Evolutionary conservation across 148 eudicot species (phyloP).

Genomic region (Polygonum maritimum): DNA sequence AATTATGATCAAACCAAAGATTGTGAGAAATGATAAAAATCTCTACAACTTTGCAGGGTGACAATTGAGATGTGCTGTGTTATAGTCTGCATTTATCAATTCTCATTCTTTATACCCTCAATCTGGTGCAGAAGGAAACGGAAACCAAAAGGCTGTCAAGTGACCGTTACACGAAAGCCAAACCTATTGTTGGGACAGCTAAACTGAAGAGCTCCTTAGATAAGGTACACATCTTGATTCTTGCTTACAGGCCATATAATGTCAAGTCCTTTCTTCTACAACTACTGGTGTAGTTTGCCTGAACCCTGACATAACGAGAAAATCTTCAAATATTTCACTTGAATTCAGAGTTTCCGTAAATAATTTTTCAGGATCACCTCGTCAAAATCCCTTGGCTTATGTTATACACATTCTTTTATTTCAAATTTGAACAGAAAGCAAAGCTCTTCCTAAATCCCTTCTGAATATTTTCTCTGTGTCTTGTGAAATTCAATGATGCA

Average conservation of each 20-base stretch:
- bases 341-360: not conserved
- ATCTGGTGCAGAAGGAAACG: constrained; percentile 35
- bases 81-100: not conserved
- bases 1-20: not conserved
- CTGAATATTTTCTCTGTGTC: not conserved
- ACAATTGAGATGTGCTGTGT: not conserved
- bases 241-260: not conserved
- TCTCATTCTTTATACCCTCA: not conserved
- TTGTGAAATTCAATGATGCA: not conserved
- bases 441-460: not conserved
- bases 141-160: constrained; percentile 26
- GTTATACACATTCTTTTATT: too few species aligned
- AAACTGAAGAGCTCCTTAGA: constrained; percentile 20
- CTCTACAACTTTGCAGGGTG: not conserved
- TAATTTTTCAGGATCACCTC: not conserved
- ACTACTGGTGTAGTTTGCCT: not conserved
- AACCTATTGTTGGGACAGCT: constrained; percentile 31
- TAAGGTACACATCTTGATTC: constrained; percentile 27
- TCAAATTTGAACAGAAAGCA: not conserved
- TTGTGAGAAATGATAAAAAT: not conserved
- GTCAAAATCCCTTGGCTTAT: not conserved
- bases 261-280: not conserved
- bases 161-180: constrained; percentile 31
- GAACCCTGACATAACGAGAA: not conserved
- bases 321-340: not conserved